Conservation (phyloP, 2,329 filamentous ascomycete species). For the Mariannaea elegans region DNA sequence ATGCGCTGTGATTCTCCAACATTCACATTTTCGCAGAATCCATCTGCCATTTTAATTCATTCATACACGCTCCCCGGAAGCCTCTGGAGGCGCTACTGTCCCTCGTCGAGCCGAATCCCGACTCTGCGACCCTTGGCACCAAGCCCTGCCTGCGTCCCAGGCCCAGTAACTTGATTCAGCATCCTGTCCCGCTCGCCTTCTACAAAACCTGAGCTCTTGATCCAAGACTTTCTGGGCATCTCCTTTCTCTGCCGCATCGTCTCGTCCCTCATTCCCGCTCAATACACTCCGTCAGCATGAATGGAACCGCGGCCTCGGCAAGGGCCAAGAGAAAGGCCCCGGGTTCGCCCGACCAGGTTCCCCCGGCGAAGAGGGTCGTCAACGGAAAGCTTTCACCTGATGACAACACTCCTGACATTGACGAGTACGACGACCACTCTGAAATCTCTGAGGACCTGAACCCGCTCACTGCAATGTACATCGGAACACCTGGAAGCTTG, state of each 20-base stretch:
- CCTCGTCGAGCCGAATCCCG: conserved; percentile 30
- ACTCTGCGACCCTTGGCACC: conserved; percentile 34
- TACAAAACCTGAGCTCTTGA: conserved; percentile 17
- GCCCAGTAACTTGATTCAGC: conserved; percentile 13
- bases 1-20: conserved; percentile 43
- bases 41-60: conserved; percentile 20
- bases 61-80: conserved; percentile 21
- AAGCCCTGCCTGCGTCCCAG: conserved; percentile 25
- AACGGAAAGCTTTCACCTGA: conserved; percentile 61
- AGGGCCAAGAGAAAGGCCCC: conserved; percentile 64
- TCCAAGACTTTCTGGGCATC: conserved; percentile 9
- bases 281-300: conserved; percentile 48
- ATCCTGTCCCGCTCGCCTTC: conserved; percentile 22
- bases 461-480: conserved; percentile 45
- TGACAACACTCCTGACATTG: conserved; percentile 58
- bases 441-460: conserved; percentile 53
- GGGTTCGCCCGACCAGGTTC: conserved; percentile 49
- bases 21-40: conserved; percentile 17
- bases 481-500: conserved; percentile 50
- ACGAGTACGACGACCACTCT: conserved; percentile 51
- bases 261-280: conserved; percentile 8
- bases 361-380: conserved; percentile 47
- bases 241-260: conserved; percentile 18
- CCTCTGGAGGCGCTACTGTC: conserved; percentile 40
- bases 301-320: conserved; percentile 50